Conservation (phyloP, 345 rosid genomes). For the Salix brachista region DNA sequence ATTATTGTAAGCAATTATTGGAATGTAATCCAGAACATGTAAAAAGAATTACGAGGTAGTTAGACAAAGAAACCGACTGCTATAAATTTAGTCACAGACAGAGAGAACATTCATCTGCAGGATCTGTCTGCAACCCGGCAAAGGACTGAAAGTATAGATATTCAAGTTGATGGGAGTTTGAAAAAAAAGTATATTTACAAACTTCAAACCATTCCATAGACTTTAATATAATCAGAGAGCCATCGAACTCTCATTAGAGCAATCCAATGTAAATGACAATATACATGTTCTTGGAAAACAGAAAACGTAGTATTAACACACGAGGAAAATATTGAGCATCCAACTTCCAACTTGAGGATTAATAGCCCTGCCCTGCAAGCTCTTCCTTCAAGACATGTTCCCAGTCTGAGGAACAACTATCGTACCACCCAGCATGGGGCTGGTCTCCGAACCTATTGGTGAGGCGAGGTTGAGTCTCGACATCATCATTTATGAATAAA, state of each 20-base stretch:
- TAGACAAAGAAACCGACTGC: no score
- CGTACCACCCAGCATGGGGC: conserved; percentile 27
- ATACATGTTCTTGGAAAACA: neutral
- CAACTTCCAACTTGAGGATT: conserved; percentile 5
- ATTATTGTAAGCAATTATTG: no score
- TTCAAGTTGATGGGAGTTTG: neutral
- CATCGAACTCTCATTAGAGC: neutral
- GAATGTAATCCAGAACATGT: no score
- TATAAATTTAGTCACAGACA: no score
- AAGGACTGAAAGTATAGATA: neutral
- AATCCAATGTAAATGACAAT: neutral
- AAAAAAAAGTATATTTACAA: neutral
- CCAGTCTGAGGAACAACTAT: conserved; percentile 62
- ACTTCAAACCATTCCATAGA: neutral
- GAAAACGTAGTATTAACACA: neutral
- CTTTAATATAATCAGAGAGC: neutral
- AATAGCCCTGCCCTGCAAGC: conserved; percentile 27
- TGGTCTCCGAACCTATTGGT: conserved; percentile 17
- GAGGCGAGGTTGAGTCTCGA: conserved; percentile 1
- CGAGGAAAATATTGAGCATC: neutral
- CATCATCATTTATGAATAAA: conserved; percentile 18
- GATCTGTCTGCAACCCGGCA: neutral
- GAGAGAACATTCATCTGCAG: no score
- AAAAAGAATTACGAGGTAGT: no score
- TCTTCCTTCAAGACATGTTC: conserved; percentile 67